Evolutionary conservation across 225 moss, liverwort and hornwort species (phyloP), one percentile per base, ranked within the genome.

Genomic region (Pseudoscleropodium purum): DNA sequence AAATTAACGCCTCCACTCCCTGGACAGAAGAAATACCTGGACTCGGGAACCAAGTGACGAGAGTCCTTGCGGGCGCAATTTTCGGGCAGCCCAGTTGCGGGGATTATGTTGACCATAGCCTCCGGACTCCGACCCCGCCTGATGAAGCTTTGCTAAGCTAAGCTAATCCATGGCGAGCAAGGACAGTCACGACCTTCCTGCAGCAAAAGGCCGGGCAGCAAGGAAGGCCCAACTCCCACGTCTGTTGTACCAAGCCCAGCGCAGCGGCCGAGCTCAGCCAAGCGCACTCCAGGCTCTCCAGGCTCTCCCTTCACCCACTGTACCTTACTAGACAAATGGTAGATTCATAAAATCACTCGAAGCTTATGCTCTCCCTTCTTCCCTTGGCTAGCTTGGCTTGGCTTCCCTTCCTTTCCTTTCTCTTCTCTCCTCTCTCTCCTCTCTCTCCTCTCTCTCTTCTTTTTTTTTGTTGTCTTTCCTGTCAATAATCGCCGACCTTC

Each of bases 141-240:
- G 12, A 15, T 82, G 13, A 16, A 85, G 57, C 70, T 56, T 61
- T 59, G 72, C 57, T 36, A 33, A 41, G 51, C 67, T 57, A 16
- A 43, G 18, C 33, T 34, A 77, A 61, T 74, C 37, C 75, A 70
- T 70, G 77, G 89, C 18, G 80, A 79, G 65, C 76, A 54, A 64
- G 84, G 30, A 23, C 76, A 92, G 87, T 93, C 93, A 93, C 93
- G 85, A 90, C 93, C 83, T 91, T 91, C 90, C 93, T 92, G 92
- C 92, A 91, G 75, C 34, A 8, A 47, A 30, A 64, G 49, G 34
- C 59, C 45, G n/a, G 49, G n/a, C 64, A 30, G 49, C 26, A 21
- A 24, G 74, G 52, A 72, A 66, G 66, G 47, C 69, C 62, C 79
- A 75, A 79, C 72, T 90, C 92, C 79, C 90, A 91, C 91, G 90